Percentiles rank a stretch among this genome's conserved stretches.
Evolutionary conservation across 106 monocot species (phyloP).

Genomic region (Dioscorea dumetorum): DNA sequence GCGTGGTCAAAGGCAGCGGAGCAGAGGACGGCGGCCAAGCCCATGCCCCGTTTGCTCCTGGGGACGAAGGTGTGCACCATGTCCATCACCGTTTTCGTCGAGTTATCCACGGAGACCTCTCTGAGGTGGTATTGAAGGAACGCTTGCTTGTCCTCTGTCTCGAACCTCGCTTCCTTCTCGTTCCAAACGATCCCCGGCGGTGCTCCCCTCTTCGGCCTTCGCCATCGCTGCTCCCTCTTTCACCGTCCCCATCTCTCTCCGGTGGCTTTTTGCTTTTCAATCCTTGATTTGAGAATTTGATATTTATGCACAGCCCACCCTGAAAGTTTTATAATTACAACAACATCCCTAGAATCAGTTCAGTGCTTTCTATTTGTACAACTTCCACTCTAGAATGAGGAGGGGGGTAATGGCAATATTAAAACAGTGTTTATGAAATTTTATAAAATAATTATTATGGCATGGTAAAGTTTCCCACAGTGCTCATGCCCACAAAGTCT

Average conservation of each 20-base stretch:
- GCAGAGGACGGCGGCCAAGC: constrained; percentile 67
- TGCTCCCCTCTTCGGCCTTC: neutral
- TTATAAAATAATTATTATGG: too few species aligned
- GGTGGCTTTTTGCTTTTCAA: neutral
- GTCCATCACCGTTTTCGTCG: constrained; percentile 47
- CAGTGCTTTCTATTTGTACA: neutral
- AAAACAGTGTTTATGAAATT: too few species aligned
- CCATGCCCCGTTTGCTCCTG: constrained; percentile 65
- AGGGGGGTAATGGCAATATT: too few species aligned
- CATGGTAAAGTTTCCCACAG: too few species aligned
- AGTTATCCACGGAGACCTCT: neutral
- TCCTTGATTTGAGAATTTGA: neutral
- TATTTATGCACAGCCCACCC: neutral
- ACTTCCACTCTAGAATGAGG: too few species aligned
- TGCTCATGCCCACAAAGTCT: too few species aligned
- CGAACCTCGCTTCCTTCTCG: constrained; percentile 51
- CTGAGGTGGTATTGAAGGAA: constrained; percentile 72
- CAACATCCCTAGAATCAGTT: neutral
- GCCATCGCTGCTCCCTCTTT: constrained; percentile 1
- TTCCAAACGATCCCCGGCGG: constrained; percentile 56
- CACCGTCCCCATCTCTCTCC: neutral
- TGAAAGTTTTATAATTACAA: neutral
- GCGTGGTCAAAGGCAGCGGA: constrained; percentile 77
- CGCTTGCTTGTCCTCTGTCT: constrained; percentile 79
- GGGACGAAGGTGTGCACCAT: constrained; percentile 92